These are phyloP conservation scores for Senecio squalidus DNA, from an alignment of 140 eudicot species.

Conservation along the genomic window DNA sequence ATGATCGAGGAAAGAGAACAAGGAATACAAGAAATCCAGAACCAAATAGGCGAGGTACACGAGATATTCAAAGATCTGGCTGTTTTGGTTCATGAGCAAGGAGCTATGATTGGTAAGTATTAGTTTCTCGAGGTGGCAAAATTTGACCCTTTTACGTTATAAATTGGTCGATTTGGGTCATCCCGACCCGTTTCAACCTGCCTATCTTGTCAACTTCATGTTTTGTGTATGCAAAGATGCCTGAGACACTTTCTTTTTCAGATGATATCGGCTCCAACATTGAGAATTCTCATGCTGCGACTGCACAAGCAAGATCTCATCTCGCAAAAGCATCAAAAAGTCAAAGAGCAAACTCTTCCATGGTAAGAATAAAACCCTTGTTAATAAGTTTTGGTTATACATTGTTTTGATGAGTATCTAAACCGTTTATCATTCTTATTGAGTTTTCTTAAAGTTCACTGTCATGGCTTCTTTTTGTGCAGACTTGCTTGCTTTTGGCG, in stretches of 20 bases:
- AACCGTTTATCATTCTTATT: not conserved
- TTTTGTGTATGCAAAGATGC: slow-evolving; percentile 1
- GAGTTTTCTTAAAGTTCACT: not conserved
- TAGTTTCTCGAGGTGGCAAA: too few species aligned
- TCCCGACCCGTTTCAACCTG: too few species aligned
- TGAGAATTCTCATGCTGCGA: slow-evolving; percentile 55
- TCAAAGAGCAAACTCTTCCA: slow-evolving; percentile 77
- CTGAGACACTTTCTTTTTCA: slow-evolving; percentile 11
- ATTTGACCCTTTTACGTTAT: too few species aligned
- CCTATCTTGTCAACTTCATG: too few species aligned
- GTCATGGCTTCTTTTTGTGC: slow-evolving; percentile 15
- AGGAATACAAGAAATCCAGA: slow-evolving; percentile 45
- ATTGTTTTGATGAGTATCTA: not conserved
- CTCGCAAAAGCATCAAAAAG: slow-evolving; percentile 74
- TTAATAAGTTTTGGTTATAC: not conserved
- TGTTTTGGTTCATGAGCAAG: slow-evolving; percentile 63
- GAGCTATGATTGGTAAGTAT: slow-evolving; percentile 37
- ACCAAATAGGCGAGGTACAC: slow-evolving; percentile 46
- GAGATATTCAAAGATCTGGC: slow-evolving; percentile 63
- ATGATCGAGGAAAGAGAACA: slow-evolving; percentile 63
- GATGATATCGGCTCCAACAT: slow-evolving; percentile 59
- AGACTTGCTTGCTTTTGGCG: slow-evolving; percentile 79
- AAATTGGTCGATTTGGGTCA: too few species aligned
- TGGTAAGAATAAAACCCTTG: slow-evolving; percentile 43
- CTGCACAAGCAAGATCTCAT: slow-evolving; percentile 66